Conservation (phyloP, 2,329 filamentous ascomycete genomes). For the Karstenula rhodostoma region DNA sequence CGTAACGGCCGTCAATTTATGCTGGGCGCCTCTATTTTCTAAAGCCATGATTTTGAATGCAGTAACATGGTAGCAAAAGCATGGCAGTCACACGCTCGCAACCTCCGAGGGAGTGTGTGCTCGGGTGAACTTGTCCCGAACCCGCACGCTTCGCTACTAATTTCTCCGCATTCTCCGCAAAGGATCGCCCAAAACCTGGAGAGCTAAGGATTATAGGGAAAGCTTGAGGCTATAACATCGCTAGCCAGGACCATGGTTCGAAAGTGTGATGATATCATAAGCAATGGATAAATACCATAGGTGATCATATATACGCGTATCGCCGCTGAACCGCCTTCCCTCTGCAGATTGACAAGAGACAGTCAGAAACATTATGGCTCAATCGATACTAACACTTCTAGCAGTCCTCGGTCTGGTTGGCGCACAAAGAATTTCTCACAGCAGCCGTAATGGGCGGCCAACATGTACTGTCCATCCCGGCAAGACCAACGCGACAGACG, state of each 20-base stretch:
- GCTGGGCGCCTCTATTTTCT: neutral
- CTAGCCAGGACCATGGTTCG: neutral
- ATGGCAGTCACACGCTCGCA: neutral
- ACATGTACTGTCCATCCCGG: conserved; percentile 51
- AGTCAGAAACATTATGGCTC: neutral
- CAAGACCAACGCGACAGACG: conserved; percentile 48
- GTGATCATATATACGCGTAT: neutral
- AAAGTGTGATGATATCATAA: neutral
- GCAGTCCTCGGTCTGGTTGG: neutral
- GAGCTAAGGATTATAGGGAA: conserved; percentile 3
- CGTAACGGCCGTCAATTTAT: no score
- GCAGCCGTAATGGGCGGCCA: conserved; percentile 20
- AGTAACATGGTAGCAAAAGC: neutral
- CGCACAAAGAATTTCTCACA: conserved; percentile 10
- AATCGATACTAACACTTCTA: neutral
- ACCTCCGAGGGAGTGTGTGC: neutral
- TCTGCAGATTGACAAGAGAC: neutral
- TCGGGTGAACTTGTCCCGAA: conserved; percentile 4
- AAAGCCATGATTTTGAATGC: neutral
- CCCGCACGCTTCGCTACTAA: neutral
- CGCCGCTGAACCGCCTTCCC: neutral
- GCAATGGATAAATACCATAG: neutral
- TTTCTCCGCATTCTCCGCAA: conserved; percentile 13
- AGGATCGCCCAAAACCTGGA: conserved; percentile 7
- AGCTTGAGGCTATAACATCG: conserved; percentile 7